Evolutionary conservation across 1,284 basidiomycete genomes (phyloP).

Genomic region (Papiliotrema nemorosa): DNA sequence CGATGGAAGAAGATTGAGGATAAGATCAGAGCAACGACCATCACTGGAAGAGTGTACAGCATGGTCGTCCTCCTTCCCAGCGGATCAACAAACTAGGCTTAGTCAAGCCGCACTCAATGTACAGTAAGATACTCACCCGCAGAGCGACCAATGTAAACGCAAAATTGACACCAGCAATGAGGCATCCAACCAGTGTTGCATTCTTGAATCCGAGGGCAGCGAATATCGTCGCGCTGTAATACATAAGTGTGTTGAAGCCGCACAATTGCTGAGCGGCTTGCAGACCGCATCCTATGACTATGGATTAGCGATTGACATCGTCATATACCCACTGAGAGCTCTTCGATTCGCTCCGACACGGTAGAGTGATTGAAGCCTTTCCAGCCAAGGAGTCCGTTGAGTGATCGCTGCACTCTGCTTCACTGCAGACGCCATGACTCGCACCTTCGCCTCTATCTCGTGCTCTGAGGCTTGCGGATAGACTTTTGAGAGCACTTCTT

Average conservation of each 20-base stretch:
- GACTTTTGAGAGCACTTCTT: slow-evolving; percentile 59
- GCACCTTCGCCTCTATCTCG: slow-evolving; percentile 65
- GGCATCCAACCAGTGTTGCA: slow-evolving; percentile 71
- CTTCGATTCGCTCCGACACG: slow-evolving; percentile 61
- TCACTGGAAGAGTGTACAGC: slow-evolving; percentile 70
- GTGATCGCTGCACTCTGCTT: slow-evolving; percentile 62
- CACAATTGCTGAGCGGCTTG: slow-evolving; percentile 79
- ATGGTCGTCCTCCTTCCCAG: slow-evolving; percentile 73
- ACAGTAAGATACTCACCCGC: slow-evolving; percentile 49
- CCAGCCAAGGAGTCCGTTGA: slow-evolving; percentile 59
- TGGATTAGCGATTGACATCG: background rate
- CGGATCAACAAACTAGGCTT: slow-evolving; percentile 61
- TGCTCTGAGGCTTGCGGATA: slow-evolving; percentile 63
- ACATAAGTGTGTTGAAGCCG: slow-evolving; percentile 72
- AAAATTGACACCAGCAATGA: slow-evolving; percentile 76
- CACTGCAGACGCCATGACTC: slow-evolving; percentile 59
- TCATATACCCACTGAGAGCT: slow-evolving; percentile 59
- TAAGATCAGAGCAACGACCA: slow-evolving; percentile 67
- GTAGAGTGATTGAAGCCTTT: slow-evolving; percentile 60
- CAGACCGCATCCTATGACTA: slow-evolving; percentile 71
- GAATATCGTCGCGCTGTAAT: slow-evolving; percentile 74
- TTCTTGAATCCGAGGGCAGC: slow-evolving; percentile 74
- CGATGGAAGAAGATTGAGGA: slow-evolving; percentile 73
- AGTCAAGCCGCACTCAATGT: background rate
- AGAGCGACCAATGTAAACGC: slow-evolving; percentile 75